Conservation (phyloP, 768 basidiomycete genomes). For the Amanita inopinata region DNA sequence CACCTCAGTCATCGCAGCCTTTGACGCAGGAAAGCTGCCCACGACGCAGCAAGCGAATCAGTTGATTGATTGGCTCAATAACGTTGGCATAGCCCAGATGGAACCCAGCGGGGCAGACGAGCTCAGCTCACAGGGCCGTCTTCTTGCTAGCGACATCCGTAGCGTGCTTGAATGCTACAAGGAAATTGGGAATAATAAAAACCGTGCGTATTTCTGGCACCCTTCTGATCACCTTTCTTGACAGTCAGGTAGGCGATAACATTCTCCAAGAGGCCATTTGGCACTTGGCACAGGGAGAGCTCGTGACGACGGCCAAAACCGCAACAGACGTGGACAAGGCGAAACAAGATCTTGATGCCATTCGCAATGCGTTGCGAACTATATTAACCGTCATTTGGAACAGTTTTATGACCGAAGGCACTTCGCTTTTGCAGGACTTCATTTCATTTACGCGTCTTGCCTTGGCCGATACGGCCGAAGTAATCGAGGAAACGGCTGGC, state of each 20-base stretch:
- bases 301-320: conserved; percentile 27
- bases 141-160: conserved; percentile 40
- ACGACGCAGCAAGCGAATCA: conserved; percentile 44
- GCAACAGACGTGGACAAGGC: conserved; percentile 35
- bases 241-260: conserved; percentile 40
- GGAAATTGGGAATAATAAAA: conserved; percentile 42
- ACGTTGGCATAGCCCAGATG: conserved; percentile 35
- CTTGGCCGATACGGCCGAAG: conserved; percentile 57
- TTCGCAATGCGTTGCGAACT: conserved; percentile 40
- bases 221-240: conserved; percentile 4
- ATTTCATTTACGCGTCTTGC: conserved; percentile 55
- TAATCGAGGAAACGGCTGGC: conserved; percentile 42
- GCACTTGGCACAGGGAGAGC: conserved; percentile 50
- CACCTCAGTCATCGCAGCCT: conserved; percentile 52
- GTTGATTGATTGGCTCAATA: conserved; percentile 46
- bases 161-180: conserved; percentile 51
- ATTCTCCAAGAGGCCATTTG: conserved; percentile 56
- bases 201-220: conserved; percentile 27
- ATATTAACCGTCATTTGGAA: conserved; percentile 45
- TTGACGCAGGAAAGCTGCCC: conserved; percentile 65
- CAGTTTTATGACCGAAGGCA: conserved; percentile 42
- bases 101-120: conserved; percentile 29
- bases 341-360: conserved; percentile 35
- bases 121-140: conserved; percentile 46
- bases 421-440: conserved; percentile 48